phyloP scores from a whole-genome alignment of 2,329 filamentous ascomycete species.

The Apiospora rasikravindrae region DNA sequence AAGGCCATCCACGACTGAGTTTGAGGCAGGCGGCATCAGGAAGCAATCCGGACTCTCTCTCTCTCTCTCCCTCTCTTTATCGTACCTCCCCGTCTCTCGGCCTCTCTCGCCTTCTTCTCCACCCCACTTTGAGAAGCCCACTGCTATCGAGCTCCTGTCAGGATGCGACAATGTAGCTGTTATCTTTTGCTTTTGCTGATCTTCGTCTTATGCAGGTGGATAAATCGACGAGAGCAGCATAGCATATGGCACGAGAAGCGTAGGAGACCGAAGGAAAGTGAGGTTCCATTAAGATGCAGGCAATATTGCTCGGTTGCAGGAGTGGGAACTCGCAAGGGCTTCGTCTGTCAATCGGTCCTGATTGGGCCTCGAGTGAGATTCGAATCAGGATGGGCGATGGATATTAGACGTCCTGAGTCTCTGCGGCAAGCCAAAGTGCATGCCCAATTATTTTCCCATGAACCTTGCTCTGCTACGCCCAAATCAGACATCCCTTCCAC shows the following conservation, averaged over 20 bases:
- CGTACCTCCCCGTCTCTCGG: too few relatives aligned
- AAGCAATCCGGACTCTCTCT: not conserved
- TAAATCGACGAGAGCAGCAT: not conserved
- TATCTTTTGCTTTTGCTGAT: not conserved
- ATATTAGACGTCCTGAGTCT: not conserved
- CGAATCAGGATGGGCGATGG: not conserved
- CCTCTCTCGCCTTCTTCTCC: not conserved
- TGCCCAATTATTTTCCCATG: not conserved
- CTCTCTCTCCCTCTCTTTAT: not conserved
- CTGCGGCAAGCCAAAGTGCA: not conserved
- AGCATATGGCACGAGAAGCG: not conserved
- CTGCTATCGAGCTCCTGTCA: not conserved
- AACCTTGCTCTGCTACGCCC: not conserved
- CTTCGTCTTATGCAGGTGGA: not conserved
- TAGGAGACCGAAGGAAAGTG: not conserved
- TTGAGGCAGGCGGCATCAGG: not conserved
- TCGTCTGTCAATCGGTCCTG: not conserved
- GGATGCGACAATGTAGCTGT: not conserved
- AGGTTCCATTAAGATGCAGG: conserved; percentile 2
- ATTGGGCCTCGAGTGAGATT: not conserved
- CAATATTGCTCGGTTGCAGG: conserved; percentile 1
- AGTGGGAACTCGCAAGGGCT: not conserved
- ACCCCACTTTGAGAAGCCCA: not conserved
- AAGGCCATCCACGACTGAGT: not conserved
- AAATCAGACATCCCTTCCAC: not conserved